phyloP scores from a whole-genome alignment of 371 early-diverging fungal species.

The Polyrhizophydium stewartii region DNA sequence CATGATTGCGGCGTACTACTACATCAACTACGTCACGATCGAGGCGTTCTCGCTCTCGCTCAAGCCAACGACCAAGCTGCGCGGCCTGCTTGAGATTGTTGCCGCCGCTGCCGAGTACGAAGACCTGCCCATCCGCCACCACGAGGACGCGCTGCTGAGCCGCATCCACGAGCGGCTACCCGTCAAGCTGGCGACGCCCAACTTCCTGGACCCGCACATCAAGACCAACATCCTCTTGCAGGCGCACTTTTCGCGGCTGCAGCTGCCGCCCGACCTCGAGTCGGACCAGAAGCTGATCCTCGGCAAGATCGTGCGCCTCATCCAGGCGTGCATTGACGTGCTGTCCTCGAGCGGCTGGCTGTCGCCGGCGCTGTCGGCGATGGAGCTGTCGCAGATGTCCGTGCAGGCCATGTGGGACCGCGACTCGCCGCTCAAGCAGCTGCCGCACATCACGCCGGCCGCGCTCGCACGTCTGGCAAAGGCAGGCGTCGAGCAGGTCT shows the following conservation, averaged over 20 bases:
- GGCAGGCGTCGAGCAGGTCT: slow-evolving; percentile 75
- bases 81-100: slow-evolving; percentile 88
- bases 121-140: slow-evolving; percentile 86
- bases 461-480: slow-evolving; percentile 63
- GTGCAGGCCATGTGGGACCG: slow-evolving; percentile 97
- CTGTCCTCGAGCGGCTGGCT: slow-evolving; percentile 90
- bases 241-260: slow-evolving; percentile 88
- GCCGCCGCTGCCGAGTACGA: slow-evolving; percentile 91
- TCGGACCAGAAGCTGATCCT: slow-evolving; percentile 79
- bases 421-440: slow-evolving; percentile 85
- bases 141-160: slow-evolving; percentile 74
- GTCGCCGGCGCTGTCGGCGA: slow-evolving; percentile 80
- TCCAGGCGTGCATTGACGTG: slow-evolving; percentile 95
- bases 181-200: slow-evolving; percentile 54
- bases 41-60: slow-evolving; percentile 89
- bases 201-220: slow-evolving; percentile 77
- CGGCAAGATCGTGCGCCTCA: slow-evolving; percentile 66
- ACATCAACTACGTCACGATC: slow-evolving; percentile 88
- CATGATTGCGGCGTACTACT: slow-evolving; percentile 96
- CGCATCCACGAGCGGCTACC: slow-evolving; percentile 81
- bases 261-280: slow-evolving; percentile 86
- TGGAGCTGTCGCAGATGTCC: slow-evolving; percentile 95
- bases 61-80: slow-evolving; percentile 78
- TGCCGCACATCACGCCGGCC: slow-evolving; percentile 76
- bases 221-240: slow-evolving; percentile 90